These are phyloP conservation scores for Leccinum huronense DNA, from an alignment of 1,284 basidiomycete genomes.

Conservation along the genomic window DNA sequence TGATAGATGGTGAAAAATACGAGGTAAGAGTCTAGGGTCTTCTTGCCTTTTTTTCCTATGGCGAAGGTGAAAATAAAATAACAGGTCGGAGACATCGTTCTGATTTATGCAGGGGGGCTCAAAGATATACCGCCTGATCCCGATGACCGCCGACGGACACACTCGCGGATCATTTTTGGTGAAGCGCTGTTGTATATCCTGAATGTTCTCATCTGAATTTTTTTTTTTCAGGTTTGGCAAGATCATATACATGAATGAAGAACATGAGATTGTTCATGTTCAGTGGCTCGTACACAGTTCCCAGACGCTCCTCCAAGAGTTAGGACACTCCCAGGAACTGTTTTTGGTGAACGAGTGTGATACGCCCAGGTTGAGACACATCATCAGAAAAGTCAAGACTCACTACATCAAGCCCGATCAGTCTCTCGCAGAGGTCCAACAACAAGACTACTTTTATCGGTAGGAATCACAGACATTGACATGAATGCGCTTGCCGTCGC, in stretches of 20 bases:
- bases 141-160: slow-evolving; percentile 34
- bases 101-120: slow-evolving; percentile 42
- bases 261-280: slow-evolving; percentile 49
- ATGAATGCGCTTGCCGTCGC: slow-evolving; percentile 25
- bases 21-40: slow-evolving; percentile 16
- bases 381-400: slow-evolving; percentile 37
- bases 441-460: slow-evolving; percentile 60
- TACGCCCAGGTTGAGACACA: slow-evolving; percentile 16
- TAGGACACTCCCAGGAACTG: slow-evolving; percentile 61
- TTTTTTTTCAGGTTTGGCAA: slow-evolving; percentile 56
- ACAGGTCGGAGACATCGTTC: slow-evolving; percentile 57
- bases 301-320: slow-evolving; percentile 53
- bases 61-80: slow-evolving; percentile 3
- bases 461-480: slow-evolving; percentile 30
- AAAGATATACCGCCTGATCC: slow-evolving; percentile 30
- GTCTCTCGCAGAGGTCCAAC: slow-evolving; percentile 23
- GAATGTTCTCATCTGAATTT: slow-evolving; percentile 1
- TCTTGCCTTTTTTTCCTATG: slow-evolving; percentile 27
- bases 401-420: slow-evolving; percentile 31
- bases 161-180: slow-evolving; percentile 64
- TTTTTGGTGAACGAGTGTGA: slow-evolving; percentile 59
- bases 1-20: slow-evolving; percentile 32
- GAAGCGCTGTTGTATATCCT: not conserved
- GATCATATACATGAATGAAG: slow-evolving; percentile 51
- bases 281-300: slow-evolving; percentile 71